These are phyloP conservation scores for Pichia sp. DNA, from an alignment of 1,139 yeast genomes.

Conservation along the genomic window DNA sequence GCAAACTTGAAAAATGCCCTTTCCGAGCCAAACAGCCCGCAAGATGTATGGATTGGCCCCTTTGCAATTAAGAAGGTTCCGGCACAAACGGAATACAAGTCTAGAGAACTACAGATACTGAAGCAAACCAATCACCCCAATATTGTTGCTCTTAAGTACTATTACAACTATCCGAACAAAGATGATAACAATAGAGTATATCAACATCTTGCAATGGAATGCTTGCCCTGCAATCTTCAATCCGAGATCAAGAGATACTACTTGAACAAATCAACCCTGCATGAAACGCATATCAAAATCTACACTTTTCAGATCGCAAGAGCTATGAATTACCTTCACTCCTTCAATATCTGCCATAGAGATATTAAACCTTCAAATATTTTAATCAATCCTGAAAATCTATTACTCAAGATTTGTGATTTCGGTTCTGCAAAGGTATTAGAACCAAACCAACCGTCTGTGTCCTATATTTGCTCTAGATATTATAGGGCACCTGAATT, in stretches of 20 bases:
- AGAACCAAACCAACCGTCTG: conserved; percentile 68
- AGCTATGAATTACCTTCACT: conserved; percentile 76
- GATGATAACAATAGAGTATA: conserved; percentile 56
- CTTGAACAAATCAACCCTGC: conserved; percentile 54
- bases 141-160: conserved; percentile 57
- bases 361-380: conserved; percentile 79
- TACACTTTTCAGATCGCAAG: conserved; percentile 77
- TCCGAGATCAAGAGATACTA: conserved; percentile 65
- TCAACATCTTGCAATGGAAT: conserved; percentile 80
- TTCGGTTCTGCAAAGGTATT: conserved; percentile 77
- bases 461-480: conserved; percentile 72
- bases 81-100: conserved; percentile 78
- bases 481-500: conserved; percentile 81
- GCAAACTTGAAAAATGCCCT: conserved; percentile 43
- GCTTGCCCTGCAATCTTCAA: conserved; percentile 74
- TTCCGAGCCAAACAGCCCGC: conserved; percentile 17
- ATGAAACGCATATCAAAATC: conserved; percentile 67
- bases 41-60: conserved; percentile 56
- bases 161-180: conserved; percentile 58
- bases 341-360: conserved; percentile 73
- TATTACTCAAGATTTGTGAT: conserved; percentile 68
- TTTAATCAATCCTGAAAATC: conserved; percentile 60
- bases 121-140: conserved; percentile 74
- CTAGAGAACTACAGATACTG: conserved; percentile 69
- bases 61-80: conserved; percentile 79